Conservation (phyloP, 768 basidiomycete genomes). For the Amanita jacksonii region DNA sequence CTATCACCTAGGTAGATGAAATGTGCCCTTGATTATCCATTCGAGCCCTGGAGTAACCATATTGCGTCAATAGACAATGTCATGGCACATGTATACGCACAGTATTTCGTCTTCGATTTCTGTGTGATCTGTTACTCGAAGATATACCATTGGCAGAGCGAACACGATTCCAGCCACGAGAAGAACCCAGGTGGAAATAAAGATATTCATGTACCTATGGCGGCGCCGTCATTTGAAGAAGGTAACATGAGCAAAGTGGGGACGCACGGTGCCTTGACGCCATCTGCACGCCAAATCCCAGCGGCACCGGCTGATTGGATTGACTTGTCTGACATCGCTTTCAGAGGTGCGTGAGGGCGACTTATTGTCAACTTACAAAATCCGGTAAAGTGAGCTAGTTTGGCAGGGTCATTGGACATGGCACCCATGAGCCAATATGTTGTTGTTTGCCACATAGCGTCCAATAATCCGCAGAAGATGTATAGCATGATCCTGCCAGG, state of each 20-base stretch:
- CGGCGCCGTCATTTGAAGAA: too few species aligned
- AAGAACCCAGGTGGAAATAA: conserved; percentile 67
- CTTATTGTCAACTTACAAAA: conserved; percentile 60
- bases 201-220: conserved; percentile 55
- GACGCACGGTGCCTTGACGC: conserved; percentile 47
- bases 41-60: conserved; percentile 22
- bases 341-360: too few species aligned
- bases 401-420: conserved; percentile 75
- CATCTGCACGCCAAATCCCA: conserved; percentile 65
- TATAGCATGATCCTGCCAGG: conserved; percentile 50
- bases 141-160: conserved; percentile 66
- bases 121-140: conserved; percentile 54
- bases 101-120: conserved; percentile 41
- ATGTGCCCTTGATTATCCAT: conserved; percentile 34
- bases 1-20: conserved; percentile 6
- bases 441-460: conserved; percentile 80
- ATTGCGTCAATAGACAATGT: conserved; percentile 3
- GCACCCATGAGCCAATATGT: conserved; percentile 81
- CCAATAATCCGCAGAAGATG: conserved; percentile 65
- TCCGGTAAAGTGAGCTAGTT: conserved; percentile 72
- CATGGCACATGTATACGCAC: conserved; percentile 26
- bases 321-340: conserved; percentile 63
- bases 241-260: too few species aligned
- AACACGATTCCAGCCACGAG: conserved; percentile 54
- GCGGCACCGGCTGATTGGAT: conserved; percentile 73